Conservation (phyloP, 768 basidiomycete species). For the Holtermannia corniformis region DNA sequence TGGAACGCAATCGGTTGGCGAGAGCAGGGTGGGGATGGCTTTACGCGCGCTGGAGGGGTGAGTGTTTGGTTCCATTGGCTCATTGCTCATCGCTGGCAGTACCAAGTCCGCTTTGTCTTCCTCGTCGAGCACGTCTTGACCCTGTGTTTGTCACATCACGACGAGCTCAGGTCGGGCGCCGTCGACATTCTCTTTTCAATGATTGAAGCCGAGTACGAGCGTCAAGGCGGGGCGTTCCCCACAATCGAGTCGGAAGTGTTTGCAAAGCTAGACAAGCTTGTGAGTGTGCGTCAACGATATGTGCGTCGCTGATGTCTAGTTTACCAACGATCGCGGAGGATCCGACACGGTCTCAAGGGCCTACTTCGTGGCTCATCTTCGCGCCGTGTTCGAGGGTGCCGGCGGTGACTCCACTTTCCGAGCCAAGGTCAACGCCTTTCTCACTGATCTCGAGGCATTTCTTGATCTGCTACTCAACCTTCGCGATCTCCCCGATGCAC, state of each 20-base stretch:
- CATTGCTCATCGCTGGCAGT: constrained; percentile 37
- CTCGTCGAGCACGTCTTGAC: constrained; percentile 84
- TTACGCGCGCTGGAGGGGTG: constrained; percentile 58
- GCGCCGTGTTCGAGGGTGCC: constrained; percentile 71
- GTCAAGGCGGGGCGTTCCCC: constrained; percentile 64
- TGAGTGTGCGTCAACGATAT: constrained; percentile 57
- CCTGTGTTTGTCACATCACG: constrained; percentile 88
- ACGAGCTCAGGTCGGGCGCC: constrained; percentile 77
- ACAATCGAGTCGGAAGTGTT: constrained; percentile 87
- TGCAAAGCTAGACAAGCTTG: constrained; percentile 76
- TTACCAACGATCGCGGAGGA: constrained; percentile 5
- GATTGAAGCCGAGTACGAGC: constrained; percentile 77
- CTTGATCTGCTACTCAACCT: constrained; percentile 80
- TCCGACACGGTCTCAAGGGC: constrained; percentile 75
- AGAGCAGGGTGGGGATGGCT: constrained; percentile 48
- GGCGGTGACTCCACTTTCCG: constrained; percentile 71
- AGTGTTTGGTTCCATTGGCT: constrained; percentile 30
- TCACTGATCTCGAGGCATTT: constrained; percentile 86
- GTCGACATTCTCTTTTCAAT: constrained; percentile 90
- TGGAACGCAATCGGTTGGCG: constrained; percentile 83
- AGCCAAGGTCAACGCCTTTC: constrained; percentile 65
- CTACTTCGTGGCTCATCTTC: constrained; percentile 84
- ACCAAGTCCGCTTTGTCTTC: constrained; percentile 70
- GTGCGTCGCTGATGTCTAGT: constrained; percentile 11
- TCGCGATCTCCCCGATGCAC: constrained; percentile 78